Evolutionary conservation across 1,284 basidiomycete genomes (phyloP).

Genomic region (Mycosarcoma maydis): DNA sequence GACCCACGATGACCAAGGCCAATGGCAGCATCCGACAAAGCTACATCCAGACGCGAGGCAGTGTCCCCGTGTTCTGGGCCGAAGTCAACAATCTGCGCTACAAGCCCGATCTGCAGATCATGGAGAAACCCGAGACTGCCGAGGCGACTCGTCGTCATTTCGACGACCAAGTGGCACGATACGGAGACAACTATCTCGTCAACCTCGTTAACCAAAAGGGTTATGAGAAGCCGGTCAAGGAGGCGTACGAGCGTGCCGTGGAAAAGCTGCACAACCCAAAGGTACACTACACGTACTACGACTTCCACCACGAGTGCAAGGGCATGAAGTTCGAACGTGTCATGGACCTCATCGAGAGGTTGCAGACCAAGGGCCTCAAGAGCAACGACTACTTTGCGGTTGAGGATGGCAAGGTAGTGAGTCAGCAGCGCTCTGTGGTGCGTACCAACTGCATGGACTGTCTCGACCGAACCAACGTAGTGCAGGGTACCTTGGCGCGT

Average conservation of each 20-base stretch:
- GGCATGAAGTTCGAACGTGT: conserved; percentile 96
- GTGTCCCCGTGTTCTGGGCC: conserved; percentile 94
- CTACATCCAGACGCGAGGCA: conserved; percentile 88
- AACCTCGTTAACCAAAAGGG: conserved; percentile 97
- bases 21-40: conserved; percentile 75
- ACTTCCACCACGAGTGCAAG: conserved; percentile 96
- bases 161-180: conserved; percentile 77
- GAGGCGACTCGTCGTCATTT: conserved; percentile 81
- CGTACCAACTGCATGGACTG: conserved; percentile 82
- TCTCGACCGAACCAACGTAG: conserved; percentile 89
- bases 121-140: conserved; percentile 85
- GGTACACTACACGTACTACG: conserved; percentile 93
- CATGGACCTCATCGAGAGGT: conserved; percentile 79
- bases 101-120: conserved; percentile 95
- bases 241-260: conserved; percentile 86
- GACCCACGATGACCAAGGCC: conserved; percentile 63
- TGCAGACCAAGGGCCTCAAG: conserved; percentile 77
- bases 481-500: conserved; percentile 72
- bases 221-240: conserved; percentile 93
- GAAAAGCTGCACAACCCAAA: conserved; percentile 73
- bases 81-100: conserved; percentile 96
- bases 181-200: conserved; percentile 84
- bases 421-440: conserved; percentile 68
- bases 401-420: conserved; percentile 41
- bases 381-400: conserved; percentile 62